Base-by-base conservation (phyloP, 1,284 basidiomycete species). In the Cutaneotrichosporon sp. region DNA sequence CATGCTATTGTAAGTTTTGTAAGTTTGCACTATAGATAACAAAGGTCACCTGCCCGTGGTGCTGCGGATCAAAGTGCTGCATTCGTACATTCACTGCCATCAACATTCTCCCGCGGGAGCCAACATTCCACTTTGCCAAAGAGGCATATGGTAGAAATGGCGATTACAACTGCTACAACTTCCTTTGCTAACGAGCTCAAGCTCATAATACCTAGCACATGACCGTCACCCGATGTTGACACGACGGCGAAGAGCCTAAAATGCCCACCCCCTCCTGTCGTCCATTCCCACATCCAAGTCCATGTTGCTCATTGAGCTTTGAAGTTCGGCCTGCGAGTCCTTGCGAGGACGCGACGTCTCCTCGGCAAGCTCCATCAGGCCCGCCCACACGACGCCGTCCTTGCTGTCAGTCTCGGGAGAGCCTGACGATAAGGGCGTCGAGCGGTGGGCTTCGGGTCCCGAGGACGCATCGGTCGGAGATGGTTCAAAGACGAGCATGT, bases 381-480 rank as follows among this genome's bases (percentile, higher is more conserved):
- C 60, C 18, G 42, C 42, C 65, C 60, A 68, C 4, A 68, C 66
- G 16, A 68, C 66, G 4, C 62, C 56, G 16, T 66, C 67, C 36
- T 71, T 68, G 40, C 64, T 65, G 61, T 73, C 71, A 0, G 66
- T 65, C 30, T 71, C 69, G 5, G 68, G 64, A 9, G 68, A 69
- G 5, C 64, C 68, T 1, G 63, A 64, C 0, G 64, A 65, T 56
- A 56, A 64, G 36, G 58, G 69, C 38, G 62, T 72, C 16, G 72
- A 72, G 46, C 73, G 69, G 40, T 71, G 69, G 11, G 70, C 42
- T 55, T 70, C 65, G 47, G 66, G 65, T 7, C 61, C 65, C 4
- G 73, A 70, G 0, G 74, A 75, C 1, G 63, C 58, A 10, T 73
- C 68, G 11, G 72, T 73, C 2, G 74, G 74, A 0, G 74, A 76